Evolutionary conservation across 371 early-diverging fungal genomes (phyloP).

Genomic region (Rhizopus arrhizus): DNA sequence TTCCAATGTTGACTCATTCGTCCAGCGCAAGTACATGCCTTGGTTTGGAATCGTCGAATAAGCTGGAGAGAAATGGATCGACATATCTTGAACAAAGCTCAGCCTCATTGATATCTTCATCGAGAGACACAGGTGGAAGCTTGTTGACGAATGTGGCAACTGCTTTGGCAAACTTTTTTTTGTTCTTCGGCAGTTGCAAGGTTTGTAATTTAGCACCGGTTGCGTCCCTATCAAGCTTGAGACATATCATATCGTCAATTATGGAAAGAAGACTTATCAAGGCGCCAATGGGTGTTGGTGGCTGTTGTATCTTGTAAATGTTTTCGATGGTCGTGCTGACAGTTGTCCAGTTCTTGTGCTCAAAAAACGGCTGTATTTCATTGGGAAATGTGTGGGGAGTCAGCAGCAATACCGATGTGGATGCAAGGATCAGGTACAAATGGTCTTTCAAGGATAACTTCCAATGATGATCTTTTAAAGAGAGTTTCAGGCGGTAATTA

Average conservation of each 20-base stretch:
- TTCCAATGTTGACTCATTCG: constrained; percentile 16
- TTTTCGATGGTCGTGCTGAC: constrained; percentile 6
- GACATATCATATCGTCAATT: constrained; percentile 11
- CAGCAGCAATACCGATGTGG: constrained; percentile 6
- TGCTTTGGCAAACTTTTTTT: constrained; percentile 21
- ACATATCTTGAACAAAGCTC: constrained; percentile 10
- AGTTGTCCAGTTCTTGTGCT: constrained; percentile 10
- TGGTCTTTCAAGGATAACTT: constrained; percentile 16
- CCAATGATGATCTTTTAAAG: constrained; percentile 16
- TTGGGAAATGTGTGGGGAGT: constrained; percentile 6
- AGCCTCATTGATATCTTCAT: constrained; percentile 14
- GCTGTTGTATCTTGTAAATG: constrained; percentile 12
- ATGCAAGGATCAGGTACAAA: constrained; percentile 12
- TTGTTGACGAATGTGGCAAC: constrained; percentile 15
- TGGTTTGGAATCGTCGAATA: constrained; percentile 19
- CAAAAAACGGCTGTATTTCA: constrained; percentile 9
- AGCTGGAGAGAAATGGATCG: constrained; percentile 20
- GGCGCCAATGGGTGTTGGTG: constrained; percentile 2
- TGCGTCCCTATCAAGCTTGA: constrained; percentile 13
- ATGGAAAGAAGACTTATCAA: constrained; percentile 8
- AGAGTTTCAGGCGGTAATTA: constrained; percentile 13
- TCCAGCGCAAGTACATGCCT: constrained; percentile 21
- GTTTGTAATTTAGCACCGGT: constrained; percentile 3
- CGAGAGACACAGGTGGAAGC: constrained; percentile 12
- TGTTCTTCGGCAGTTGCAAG: constrained; percentile 10